Percentiles rank a stretch among this genome's conserved stretches.
Conservation (phyloP, 768 basidiomycete genomes). For the Ramaria rubella region DNA sequence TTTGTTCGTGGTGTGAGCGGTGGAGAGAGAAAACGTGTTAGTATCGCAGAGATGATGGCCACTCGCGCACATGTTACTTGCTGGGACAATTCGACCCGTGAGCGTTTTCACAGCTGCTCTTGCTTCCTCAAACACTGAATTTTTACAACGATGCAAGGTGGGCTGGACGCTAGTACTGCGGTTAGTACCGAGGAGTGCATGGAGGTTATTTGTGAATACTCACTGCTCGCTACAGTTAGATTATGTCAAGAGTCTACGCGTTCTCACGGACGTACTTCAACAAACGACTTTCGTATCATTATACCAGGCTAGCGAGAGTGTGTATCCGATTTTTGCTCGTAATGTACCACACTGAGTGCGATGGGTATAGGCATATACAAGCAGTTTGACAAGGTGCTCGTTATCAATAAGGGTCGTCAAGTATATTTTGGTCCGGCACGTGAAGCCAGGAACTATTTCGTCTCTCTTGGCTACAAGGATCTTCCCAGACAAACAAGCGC, state of each 20-base stretch:
- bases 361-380: constrained; percentile 3
- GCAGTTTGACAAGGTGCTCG: constrained; percentile 39
- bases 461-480: constrained; percentile 39
- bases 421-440: constrained; percentile 41
- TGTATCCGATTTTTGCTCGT: neutral
- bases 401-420: constrained; percentile 41
- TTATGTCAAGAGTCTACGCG: constrained; percentile 37
- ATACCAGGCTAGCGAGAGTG: constrained; percentile 30
- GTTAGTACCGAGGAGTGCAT: constrained; percentile 7
- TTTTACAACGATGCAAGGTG: constrained; percentile 13
- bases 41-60: constrained; percentile 20
- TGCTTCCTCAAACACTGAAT: too few relatives aligned
- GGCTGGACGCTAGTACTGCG: constrained; percentile 26
- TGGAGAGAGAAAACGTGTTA: constrained; percentile 30
- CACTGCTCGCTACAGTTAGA: constrained; percentile 31
- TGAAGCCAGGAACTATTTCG: constrained; percentile 38
- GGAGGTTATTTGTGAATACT: neutral
- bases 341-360: too few relatives aligned
- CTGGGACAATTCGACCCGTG: constrained; percentile 23
- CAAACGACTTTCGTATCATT: constrained; percentile 39
- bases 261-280: constrained; percentile 35
- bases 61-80: constrained; percentile 15
- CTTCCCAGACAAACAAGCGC: constrained; percentile 40
- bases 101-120: too few relatives aligned
- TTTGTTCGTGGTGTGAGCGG: constrained; percentile 48